These are phyloP conservation scores for Blastomyces silverae DNA, from an alignment of 2,329 filamentous ascomycete genomes.

Conservation along the genomic window DNA sequence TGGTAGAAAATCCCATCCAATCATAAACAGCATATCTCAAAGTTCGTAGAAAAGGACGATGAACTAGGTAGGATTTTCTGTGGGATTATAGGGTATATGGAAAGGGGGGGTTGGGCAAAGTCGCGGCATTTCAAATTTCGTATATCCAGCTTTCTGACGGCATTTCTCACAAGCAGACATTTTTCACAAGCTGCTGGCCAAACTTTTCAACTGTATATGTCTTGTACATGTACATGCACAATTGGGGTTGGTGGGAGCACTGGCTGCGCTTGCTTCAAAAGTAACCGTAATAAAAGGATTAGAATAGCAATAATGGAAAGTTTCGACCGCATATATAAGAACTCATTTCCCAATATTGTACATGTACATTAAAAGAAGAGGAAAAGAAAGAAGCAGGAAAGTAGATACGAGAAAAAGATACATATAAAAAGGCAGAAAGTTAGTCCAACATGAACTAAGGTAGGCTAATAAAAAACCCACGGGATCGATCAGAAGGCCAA, in stretches of 20 bases:
- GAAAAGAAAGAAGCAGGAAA: neutral
- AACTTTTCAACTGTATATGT: neutral
- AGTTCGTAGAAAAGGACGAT: neutral
- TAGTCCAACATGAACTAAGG: constrained; percentile 2
- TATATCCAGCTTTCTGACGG: neutral
- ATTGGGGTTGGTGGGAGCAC: neutral
- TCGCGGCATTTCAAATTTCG: neutral
- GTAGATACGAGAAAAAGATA: constrained; percentile 4
- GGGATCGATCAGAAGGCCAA: neutral
- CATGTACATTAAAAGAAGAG: constrained; percentile 9
- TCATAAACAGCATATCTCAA: neutral
- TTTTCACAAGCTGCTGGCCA: too few species aligned
- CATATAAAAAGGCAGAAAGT: neutral
- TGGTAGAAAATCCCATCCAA: neutral
- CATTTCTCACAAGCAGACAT: neutral
- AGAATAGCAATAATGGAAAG: neutral
- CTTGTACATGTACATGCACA: neutral
- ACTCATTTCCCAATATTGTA: constrained; percentile 12
- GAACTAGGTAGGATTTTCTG: neutral
- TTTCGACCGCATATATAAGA: constrained; percentile 5
- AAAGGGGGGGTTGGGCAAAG: neutral
- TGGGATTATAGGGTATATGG: neutral
- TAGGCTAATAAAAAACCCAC: neutral
- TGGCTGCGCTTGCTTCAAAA: neutral
- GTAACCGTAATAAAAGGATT: neutral